Evolutionary conservation across 768 basidiomycete genomes (phyloP).

Genomic region (Suillus clintonianus): DNA sequence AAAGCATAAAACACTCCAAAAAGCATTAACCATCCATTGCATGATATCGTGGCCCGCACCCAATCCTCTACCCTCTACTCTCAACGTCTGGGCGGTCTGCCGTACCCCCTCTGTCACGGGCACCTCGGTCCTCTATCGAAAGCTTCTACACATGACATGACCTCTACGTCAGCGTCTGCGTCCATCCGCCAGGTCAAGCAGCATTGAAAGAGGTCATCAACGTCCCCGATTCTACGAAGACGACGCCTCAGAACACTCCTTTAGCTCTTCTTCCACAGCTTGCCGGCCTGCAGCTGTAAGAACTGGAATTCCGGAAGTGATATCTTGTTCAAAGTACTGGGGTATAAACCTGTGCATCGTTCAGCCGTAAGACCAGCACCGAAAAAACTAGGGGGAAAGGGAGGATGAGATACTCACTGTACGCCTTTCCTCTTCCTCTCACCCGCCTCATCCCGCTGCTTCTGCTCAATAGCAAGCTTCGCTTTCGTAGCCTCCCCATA

Average conservation of each 20-base stretch:
- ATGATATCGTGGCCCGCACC: neutral
- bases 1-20: neutral
- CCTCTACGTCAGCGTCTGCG: neutral
- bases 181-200: neutral
- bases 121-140: neutral
- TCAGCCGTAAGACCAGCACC: neutral
- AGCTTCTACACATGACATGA: neutral
- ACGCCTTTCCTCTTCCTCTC: constrained; percentile 81
- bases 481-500: constrained; percentile 88
- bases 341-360: constrained; percentile 64
- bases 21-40: neutral
- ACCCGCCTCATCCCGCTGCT: constrained; percentile 84
- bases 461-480: constrained; percentile 92
- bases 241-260: constrained; percentile 7
- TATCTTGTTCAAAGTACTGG: constrained; percentile 71
- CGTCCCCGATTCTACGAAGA: neutral
- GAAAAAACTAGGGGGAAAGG: neutral
- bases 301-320: constrained; percentile 62
- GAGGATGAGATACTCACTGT: constrained; percentile 55
- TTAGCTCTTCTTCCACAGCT: constrained; percentile 75
- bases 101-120: neutral
- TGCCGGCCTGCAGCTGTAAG: constrained; percentile 70
- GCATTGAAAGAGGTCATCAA: neutral
- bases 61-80: neutral
- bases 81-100: neutral